A percentile compares a stretch with the other conserved stretches of the same genome.
phyloP scores from a whole-genome alignment of 2,329 filamentous ascomycete species.

The Aspergillus sp. region DNA sequence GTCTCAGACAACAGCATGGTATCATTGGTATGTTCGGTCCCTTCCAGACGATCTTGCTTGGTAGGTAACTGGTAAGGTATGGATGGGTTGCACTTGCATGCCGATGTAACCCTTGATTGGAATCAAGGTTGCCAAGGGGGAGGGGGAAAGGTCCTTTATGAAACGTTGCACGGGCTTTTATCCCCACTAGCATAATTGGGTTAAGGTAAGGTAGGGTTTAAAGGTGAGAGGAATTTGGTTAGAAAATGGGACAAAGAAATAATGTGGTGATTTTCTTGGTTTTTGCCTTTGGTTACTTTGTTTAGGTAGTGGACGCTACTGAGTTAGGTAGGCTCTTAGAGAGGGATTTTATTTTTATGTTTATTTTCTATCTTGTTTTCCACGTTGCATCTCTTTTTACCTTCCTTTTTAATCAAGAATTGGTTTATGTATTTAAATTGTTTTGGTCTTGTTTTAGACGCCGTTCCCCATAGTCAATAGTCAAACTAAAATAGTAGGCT shows the following conservation, averaged over 20 bases:
- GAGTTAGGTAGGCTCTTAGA: no score
- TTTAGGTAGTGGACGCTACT: no score
- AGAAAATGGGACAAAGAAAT: no score
- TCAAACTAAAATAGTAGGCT: background rate
- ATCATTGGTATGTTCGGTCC: background rate
- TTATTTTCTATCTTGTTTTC: background rate
- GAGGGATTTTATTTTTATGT: background rate
- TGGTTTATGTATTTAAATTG: background rate
- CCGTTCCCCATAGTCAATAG: no score
- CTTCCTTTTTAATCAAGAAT: background rate
- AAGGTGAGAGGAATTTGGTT: background rate
- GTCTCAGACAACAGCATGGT: constrained; percentile 1
- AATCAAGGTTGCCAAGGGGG: constrained; percentile 30
- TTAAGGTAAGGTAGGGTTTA: constrained; percentile 24
- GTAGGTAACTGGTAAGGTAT: background rate
- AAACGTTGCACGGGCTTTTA: constrained; percentile 40
- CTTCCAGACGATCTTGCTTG: background rate
- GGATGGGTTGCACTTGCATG: constrained; percentile 6
- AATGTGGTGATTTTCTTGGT: background rate
- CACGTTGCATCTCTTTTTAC: background rate
- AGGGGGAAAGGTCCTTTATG: constrained; percentile 19
- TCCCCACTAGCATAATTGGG: constrained; percentile 37
- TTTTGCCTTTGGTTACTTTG: background rate
- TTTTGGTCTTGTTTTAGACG: no score
- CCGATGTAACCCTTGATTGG: constrained; percentile 29